A percentile compares a stretch with the other conserved stretches of the same genome.
phyloP scores from a whole-genome alignment of 202 grass and related monocot genomes.

The Carex arenaria region DNA sequence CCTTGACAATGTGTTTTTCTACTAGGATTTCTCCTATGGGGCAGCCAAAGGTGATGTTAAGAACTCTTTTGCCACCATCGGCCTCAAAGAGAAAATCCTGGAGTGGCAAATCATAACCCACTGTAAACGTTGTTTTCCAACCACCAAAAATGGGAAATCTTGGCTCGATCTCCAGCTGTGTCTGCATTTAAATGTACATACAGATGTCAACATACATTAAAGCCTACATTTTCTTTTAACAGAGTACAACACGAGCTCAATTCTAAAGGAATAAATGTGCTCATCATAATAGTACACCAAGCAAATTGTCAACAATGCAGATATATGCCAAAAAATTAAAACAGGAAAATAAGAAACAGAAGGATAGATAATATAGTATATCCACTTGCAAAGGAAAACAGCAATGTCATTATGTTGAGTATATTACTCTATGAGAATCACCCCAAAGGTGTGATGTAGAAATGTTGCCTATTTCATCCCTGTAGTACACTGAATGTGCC shows the following conservation, averaged over 20 bases:
- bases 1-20: conserved; percentile 88
- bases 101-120: conserved; percentile 91
- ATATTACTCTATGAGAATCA: conserved; percentile 83
- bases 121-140: conserved; percentile 96
- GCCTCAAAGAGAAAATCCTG: conserved; percentile 79
- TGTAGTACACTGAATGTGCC: conserved; percentile 95
- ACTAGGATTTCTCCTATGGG: conserved; percentile 83
- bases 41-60: conserved; percentile 95
- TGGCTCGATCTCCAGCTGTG: conserved; percentile 88
- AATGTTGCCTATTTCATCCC: conserved; percentile 99
- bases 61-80: conserved; percentile 63
- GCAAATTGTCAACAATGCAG: not conserved
- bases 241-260: not conserved
- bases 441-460: conserved; percentile 93
- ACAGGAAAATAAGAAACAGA: not conserved
- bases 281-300: not conserved
- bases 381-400: not conserved
- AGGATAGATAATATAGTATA: not conserved
- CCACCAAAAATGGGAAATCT: conserved; percentile 99
- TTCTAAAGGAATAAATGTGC: not conserved
- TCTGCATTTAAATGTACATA: conserved; percentile 45
- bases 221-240: not conserved
- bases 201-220: conserved; percentile 8
- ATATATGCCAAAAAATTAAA: not conserved
- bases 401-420: not conserved